Base-by-base conservation (phyloP, 2,329 filamentous ascomycete species). In the Atkinsonella hypoxylon region DNA sequence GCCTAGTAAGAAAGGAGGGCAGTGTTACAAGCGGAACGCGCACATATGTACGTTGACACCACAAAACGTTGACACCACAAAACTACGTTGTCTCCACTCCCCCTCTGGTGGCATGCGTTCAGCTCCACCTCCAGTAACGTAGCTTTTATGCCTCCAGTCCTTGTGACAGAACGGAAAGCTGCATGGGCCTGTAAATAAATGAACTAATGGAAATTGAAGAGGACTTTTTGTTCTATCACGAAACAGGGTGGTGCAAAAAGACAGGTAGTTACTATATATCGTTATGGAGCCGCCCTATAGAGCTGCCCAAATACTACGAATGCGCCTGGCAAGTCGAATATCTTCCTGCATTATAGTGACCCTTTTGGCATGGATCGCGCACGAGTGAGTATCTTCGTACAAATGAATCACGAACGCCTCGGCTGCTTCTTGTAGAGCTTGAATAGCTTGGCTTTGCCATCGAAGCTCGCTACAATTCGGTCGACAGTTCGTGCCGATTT, bases 291-390 rank as follows among this genome's bases (percentile, higher is more conserved):
- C 45, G 82, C 86, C 85, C 85, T n/a, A n/a, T 26, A 75, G 59
- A 5, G 85, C 85, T 45, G 82, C 86, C 85, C 85, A 90, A 44
- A 83, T 78, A 12, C 87, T 87, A 48, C 87, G 76, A 69, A 91
- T 89, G 57, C 87, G 73, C 61, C 87, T 75, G 18, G 91, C 91
- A 54, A 97, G 78, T 71, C 96, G 91, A 61, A 98, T 95, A 69
- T 97, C 93, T 72, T 95, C 95, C 69, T 93, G 89, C 87, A 95
- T 91, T 61, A 96, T 95, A 39, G 91, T 97, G 49, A 97, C 89
- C 65, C 91, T 79, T 74, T 95, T 96, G 55, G 91, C 93, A 70
- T 97, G 91, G 60, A 97, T 90, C 55, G 91, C 93, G 71, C 91
- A 96, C 41, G 97, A 78, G 71, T 97, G 96, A 36, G 67, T 67